These are phyloP conservation scores for Ceratocystis alfenasii DNA, from an alignment of 2,329 filamentous ascomycete species.

Conservation along the genomic window DNA sequence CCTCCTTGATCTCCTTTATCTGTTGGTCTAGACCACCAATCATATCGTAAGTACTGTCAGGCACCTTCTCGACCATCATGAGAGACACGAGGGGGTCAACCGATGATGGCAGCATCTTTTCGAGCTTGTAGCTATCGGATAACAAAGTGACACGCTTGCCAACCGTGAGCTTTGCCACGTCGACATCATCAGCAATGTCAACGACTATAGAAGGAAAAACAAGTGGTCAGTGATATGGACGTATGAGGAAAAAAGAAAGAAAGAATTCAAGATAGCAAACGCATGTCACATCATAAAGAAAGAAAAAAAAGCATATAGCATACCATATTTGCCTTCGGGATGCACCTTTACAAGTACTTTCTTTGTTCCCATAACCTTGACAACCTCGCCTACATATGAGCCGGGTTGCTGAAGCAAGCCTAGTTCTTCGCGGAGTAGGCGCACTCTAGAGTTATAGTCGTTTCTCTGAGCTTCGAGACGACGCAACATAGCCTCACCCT, in stretches of 20 bases:
- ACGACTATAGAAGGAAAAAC: slow-evolving; percentile 52
- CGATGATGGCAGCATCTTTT: slow-evolving; percentile 95
- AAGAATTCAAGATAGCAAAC: neutral
- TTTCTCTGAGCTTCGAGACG: slow-evolving; percentile 95
- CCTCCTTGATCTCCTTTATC: slow-evolving; percentile 99
- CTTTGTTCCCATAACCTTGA: slow-evolving; percentile 99
- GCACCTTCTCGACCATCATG: slow-evolving; percentile 99
- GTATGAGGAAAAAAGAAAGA: slow-evolving; percentile 19
- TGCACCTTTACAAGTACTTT: slow-evolving; percentile 99
- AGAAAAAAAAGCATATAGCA: slow-evolving; percentile 26
- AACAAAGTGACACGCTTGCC: slow-evolving; percentile 95
- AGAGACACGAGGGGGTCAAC: slow-evolving; percentile 96
- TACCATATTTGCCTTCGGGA: slow-evolving; percentile 99
- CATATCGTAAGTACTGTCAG: slow-evolving; percentile 99
- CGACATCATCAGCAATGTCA: slow-evolving; percentile 86
- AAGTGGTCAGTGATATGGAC: neutral
- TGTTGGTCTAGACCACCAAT: slow-evolving; percentile 97
- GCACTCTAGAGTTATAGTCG: slow-evolving; percentile 97
- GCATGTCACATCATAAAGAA: neutral
- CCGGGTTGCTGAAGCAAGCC: slow-evolving; percentile 92
- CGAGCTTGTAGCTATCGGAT: slow-evolving; percentile 95
- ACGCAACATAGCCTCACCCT: slow-evolving; percentile 89
- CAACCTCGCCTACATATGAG: slow-evolving; percentile 97
- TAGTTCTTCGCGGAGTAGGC: slow-evolving; percentile 86
- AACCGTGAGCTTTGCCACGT: slow-evolving; percentile 87